Percentiles rank a stretch among this genome's conserved stretches.
Evolutionary conservation across 495 filamentous ascomycete species (phyloP).

Genomic region (Melanomma pulvis-pyrius): DNA sequence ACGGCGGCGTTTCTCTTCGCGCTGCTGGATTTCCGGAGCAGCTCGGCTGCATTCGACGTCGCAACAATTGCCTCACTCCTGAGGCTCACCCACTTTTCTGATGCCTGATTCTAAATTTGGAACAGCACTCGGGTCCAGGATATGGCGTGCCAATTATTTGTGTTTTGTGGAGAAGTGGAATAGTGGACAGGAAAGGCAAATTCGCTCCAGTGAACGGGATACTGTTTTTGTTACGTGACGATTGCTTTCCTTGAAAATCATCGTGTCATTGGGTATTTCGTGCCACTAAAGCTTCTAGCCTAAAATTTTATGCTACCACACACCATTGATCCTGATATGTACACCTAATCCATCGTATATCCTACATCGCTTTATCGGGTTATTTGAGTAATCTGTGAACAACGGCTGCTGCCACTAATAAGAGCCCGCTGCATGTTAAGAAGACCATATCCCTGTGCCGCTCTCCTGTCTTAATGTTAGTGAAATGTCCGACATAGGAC

Average conservation of each 20-base stretch:
- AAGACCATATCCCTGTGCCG: slow-evolving; percentile 2
- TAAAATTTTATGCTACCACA: no score
- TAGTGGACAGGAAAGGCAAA: no score
- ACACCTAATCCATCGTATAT: not conserved
- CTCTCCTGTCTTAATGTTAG: not conserved
- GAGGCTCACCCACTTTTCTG: no score
- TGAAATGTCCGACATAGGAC: not conserved
- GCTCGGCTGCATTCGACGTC: not conserved
- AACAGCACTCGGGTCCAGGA: no score
- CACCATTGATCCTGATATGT: not conserved
- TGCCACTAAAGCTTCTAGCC: no score
- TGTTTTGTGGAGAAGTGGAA: not conserved
- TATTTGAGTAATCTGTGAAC: slow-evolving; percentile 1
- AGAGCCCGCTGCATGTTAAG: slow-evolving; percentile 2
- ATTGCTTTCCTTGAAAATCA: no score
- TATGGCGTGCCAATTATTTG: not conserved
- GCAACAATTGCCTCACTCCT: not conserved
- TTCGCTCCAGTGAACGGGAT: no score
- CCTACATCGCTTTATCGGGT: not conserved
- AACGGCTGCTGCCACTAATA: slow-evolving; percentile 2
- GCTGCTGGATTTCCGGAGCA: not conserved
- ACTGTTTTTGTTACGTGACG: no score
- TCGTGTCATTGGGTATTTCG: no score
- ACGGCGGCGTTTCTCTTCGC: not conserved
- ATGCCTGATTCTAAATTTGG: no score